Conservation (phyloP, 371 early-diverging fungal genomes). For the Rhizopus stolonifer region DNA sequence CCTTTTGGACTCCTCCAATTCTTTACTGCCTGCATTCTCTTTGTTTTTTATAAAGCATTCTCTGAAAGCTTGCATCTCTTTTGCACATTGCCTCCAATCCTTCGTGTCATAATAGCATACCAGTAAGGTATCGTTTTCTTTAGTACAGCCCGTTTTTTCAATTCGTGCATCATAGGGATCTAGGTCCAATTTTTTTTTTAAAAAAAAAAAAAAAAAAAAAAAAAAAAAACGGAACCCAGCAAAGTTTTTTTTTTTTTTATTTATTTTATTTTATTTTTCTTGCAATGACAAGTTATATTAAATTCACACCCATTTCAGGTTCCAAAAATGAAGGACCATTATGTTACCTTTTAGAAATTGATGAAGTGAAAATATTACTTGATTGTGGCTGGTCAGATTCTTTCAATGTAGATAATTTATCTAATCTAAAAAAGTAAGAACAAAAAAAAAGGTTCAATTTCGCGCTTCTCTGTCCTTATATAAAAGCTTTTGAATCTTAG, state of each 20-base stretch:
- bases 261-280: background rate
- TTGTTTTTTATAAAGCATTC: constrained; percentile 65
- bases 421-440: constrained; percentile 63
- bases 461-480: background rate
- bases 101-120: constrained; percentile 73
- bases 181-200: constrained; percentile 31
- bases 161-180: constrained; percentile 68
- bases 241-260: background rate
- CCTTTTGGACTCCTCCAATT: constrained; percentile 25
- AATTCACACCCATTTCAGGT: constrained; percentile 86
- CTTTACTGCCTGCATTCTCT: constrained; percentile 50
- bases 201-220: background rate
- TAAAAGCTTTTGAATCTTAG: constrained; percentile 35
- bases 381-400: constrained; percentile 91
- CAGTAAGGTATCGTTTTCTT: constrained; percentile 75
- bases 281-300: constrained; percentile 65
- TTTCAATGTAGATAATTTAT: constrained; percentile 69
- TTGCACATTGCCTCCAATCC: constrained; percentile 77
- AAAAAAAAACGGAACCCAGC: no score
- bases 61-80: constrained; percentile 71
- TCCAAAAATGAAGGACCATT: constrained; percentile 80
- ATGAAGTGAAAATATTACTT: constrained; percentile 84
- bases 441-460: background rate
- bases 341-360: constrained; percentile 91
- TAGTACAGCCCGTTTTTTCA: constrained; percentile 67